Base-by-base conservation (phyloP, 495 filamentous ascomycete species). In the Penicillium simplicissimum region DNA sequence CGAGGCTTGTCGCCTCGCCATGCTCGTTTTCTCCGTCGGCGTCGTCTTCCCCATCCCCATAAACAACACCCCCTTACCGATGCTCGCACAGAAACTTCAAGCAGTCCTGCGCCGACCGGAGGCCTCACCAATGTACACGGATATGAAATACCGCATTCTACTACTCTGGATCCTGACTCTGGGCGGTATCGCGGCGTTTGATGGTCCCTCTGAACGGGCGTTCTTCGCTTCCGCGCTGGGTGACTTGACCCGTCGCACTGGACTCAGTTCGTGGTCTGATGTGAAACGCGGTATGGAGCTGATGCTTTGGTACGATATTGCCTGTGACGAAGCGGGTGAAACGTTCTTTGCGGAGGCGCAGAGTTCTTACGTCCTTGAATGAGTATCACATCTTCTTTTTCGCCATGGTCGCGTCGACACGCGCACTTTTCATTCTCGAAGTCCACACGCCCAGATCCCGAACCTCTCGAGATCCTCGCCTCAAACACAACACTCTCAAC, bases 41-140 rank as follows among this genome's bases (percentile, higher is more conserved):
- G 73, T 80, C 8, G 59, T 78, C 47, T 76, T 80, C 52, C 78
- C 78, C 3, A 71, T 80, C 1, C 76, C 76, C 9, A 65, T 65
- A 11, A 70, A 74, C 37, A 78, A 71, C 40, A 72, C 69, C 0
- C 76, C 78, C 0, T 65, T 79, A 10, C 40, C 45, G 0, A 48
- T 38, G 14, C 67, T 80, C 1, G 69, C 75, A 1, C 55, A 61
- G 5, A 59, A 65, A 35, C 58, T 80, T 17, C 61, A 65, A 7
- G 49, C 56, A 13, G 48, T 70, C 5, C 61, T 78, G 8, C 37
- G 57, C 4, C 38, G 60, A 8, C 56, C 63, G 8, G 51, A 53
- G 9, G 38, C 65, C 8, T 62, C 59, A 0, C 51, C 21, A 0
- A 28, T 72, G 4, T 79, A 75, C 75, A 57, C 64, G 2, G 58